Evolutionary conservation across 148 eudicot species (phyloP), one percentile per base, ranked within the genome.

Genomic region (Dysphania ambrosioides): DNA sequence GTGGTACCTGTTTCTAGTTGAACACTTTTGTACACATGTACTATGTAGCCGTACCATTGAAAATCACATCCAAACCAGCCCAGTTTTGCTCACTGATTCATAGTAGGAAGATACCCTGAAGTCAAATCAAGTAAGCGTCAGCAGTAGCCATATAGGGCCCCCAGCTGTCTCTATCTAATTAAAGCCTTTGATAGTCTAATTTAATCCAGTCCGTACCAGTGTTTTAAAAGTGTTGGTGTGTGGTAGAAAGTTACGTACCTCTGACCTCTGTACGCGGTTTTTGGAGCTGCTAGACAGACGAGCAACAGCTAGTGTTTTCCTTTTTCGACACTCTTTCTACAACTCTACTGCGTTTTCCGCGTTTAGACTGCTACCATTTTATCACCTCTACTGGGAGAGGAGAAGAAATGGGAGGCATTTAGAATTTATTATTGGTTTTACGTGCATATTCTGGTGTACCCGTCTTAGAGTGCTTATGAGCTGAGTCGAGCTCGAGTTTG

Each of bases 301-400:
- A 66, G 71, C 74, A 78, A 71, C 80, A 83, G 86, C 86, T 83
- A 82, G 73, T 55, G 49, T 57, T 32, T 31, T n/a, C 16, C 19
- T 32, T 34, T 32, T 9, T 19, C n/a, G n/a, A n/a, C n/a, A n/a
- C n/a, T 8, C 30, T 47, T 23, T n/a, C 26, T 31, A 66, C 31
- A 15, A 29, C 26, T 16, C 11, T 19, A 23, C 16, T 57, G 8
- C 35, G 42, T n/a, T 55, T 66, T 60, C 23, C 53, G 53, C 21
- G 53, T 47, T 47, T n/a, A n/a, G n/a, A n/a, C n/a, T n/a, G n/a
- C n/a, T n/a, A n/a, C n/a, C n/a, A n/a, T n/a, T n/a, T n/a, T n/a
- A n/a, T n/a, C n/a, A n/a, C n/a, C n/a, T 58, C 55, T 42, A n/a
- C n/a, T n/a, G n/a, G n/a, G n/a, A n/a, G n/a, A n/a, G n/a, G n/a